Evolutionary conservation across 371 early-diverging fungal genomes (phyloP).

Genomic region (Gilbertella persicaria): DNA sequence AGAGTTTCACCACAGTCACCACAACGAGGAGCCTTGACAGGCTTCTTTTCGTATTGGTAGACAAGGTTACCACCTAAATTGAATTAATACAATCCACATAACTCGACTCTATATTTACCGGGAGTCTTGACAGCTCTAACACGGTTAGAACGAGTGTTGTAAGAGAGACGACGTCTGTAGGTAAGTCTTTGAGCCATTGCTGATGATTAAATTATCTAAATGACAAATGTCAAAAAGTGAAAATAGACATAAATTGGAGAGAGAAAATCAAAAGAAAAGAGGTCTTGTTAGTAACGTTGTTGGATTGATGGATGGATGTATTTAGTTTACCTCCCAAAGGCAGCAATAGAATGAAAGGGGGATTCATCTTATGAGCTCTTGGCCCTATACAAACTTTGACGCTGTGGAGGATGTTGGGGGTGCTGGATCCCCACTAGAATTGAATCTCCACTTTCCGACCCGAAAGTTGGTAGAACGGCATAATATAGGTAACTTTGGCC

Average conservation of each 20-base stretch:
- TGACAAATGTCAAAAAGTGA: background rate
- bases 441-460: too few species aligned
- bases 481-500: too few species aligned
- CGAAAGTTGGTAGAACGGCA: too few species aligned
- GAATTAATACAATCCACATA: background rate
- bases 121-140: conserved; percentile 96
- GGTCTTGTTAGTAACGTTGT: background rate
- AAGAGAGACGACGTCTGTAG: conserved; percentile 96
- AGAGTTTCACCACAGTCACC: conserved; percentile 95
- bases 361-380: too few species aligned
- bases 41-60: conserved; percentile 92
- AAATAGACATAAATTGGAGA: background rate
- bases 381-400: too few species aligned
- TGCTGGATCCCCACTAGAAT: too few species aligned
- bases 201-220: conserved; percentile 20
- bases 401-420: too few species aligned
- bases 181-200: conserved; percentile 89
- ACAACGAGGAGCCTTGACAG: conserved; percentile 90
- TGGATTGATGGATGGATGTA: conserved; percentile 8
- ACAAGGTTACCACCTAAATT: conserved; percentile 85
- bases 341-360: conserved; percentile 27
- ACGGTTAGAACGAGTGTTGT: conserved; percentile 99
- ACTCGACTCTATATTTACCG: conserved; percentile 48
- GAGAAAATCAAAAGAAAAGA: background rate
- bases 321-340: conserved; percentile 23